Evolutionary conservation across 306 rosid species (phyloP), one percentile per base, ranked within the genome.

Genomic region (Cyclanthera cordifolia): DNA sequence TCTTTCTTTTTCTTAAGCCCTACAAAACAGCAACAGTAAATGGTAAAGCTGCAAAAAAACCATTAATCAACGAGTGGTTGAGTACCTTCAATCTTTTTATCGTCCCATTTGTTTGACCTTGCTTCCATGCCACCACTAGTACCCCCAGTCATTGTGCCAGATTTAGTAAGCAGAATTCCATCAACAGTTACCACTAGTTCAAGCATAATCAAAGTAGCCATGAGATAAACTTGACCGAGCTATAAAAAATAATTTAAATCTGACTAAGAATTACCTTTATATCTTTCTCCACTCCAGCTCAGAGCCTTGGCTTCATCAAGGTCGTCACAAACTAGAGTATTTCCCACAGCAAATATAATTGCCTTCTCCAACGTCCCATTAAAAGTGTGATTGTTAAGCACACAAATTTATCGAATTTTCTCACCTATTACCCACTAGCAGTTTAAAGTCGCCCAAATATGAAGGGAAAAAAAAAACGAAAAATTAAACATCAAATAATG

Each of bases 91-190:
- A 88, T 81, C 81, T 88, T 94, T 76, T 90, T 94, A 78, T 94
- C 99, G 72, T 94, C 97, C 99, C 99, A 94, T 80, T 90, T 81
- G 67, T 90, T 94, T 34, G 99, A 88, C 82, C 96, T 86, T 45
- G 97, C 99, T 83, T 94, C 99, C 99, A 94, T 94, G 84, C 97
- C 99, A 72, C 99, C 99, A 82, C 97, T 94, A 37, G 95, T 90
- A 75, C 99, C 99, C 57, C 99, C 99, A 78, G 99, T 94, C 99
- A 94, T 94, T 54, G 99, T 90, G 78, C 99, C 99, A 4, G 99
- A 90, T 77, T 94, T 94, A 2, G 99, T 83, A 53, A 94, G 91
- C 75, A 94, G 79, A 79, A 84, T 90, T 69, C 99, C 99, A 64
- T 94, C 99, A 72, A 90, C 89, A 67, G 99, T 94, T 70, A 94